Base-by-base conservation (phyloP, 306 rosid species). In the Rosa rugosa region DNA sequence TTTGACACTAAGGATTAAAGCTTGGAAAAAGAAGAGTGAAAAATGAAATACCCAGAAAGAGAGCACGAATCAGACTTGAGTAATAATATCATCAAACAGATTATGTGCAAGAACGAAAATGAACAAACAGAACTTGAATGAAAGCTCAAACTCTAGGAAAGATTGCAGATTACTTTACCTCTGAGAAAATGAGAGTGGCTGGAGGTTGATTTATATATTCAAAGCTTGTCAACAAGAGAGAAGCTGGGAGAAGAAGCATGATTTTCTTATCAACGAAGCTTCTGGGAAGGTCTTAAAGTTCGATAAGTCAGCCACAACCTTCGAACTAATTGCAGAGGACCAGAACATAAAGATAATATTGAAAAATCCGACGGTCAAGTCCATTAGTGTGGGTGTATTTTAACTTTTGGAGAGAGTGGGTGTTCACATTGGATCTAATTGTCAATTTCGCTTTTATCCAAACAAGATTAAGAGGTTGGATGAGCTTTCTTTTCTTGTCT, bases 21-120 rank as follows among this genome's bases (percentile, higher is more conserved):
- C 36, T 45, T 60, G 16, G 54, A 57, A 23, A 51, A 3, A 34
- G 22, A 47, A 57, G 17, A 74, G 27, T 1, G 69, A 59, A 17
- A 63, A 66, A 56, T 18, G 71, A 75, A 7, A 62, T 62, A 62
- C 67, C 31, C 45, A 40, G 68, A n/a, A 47, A 75, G 70, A 45
- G 3, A 27, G n/a, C 70, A 62, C 45, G 79, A 75, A 31, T 75
- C 71, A 44, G 41, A 75, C 13, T 45, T 45, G 47, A 9, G 53
- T 9, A 11, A 45, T 7, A 11, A 45, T 7, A 11, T 18, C 72
- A 75, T 36, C 34, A 27, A 62, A 62, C 60, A 44, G 7, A 34
- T 59, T 73, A 56, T 40, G 38, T 23, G 51, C 34, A 63, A 22
- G 45, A 60, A 44, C 23, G 34, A 44, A 12, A 14, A 17, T 23